Conservation (phyloP, 2,329 filamentous ascomycete species). For the Bertia moriformis region DNA sequence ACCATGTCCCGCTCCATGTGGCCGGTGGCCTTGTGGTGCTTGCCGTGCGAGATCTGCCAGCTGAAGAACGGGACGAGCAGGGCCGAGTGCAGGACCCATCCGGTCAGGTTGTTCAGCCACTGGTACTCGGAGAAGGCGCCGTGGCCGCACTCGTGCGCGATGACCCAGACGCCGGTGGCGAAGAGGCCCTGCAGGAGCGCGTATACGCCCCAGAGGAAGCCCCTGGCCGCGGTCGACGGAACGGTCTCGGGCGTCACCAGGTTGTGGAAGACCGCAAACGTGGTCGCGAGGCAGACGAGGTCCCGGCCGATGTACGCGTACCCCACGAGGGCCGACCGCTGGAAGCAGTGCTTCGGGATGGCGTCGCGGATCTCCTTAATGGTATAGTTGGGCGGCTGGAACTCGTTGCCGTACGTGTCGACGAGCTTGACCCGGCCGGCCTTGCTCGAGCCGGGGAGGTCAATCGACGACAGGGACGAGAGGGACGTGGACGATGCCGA, state of each 20-base stretch:
- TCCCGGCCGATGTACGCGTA: slow-evolving; percentile 78
- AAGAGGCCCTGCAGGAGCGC: slow-evolving; percentile 83
- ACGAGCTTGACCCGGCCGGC: slow-evolving; percentile 49
- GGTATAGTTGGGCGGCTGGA: slow-evolving; percentile 84
- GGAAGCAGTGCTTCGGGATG: slow-evolving; percentile 93
- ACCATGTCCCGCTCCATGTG: slow-evolving; percentile 98
- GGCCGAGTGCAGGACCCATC: slow-evolving; percentile 10
- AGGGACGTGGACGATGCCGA: slow-evolving; percentile 79
- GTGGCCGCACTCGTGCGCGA: slow-evolving; percentile 8
- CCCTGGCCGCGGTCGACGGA: slow-evolving; percentile 53
- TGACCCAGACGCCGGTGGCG: slow-evolving; percentile 22
- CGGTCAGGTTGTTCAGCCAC: slow-evolving; percentile 5
- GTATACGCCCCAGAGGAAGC: slow-evolving; percentile 47
- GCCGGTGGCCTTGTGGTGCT: slow-evolving; percentile 98
- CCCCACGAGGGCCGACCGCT: slow-evolving; percentile 65
- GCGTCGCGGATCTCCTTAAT: slow-evolving; percentile 93
- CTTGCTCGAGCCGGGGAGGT: slow-evolving; percentile 26
- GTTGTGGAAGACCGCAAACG: slow-evolving; percentile 79
- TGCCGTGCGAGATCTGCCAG: slow-evolving; percentile 98
- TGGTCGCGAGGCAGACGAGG: slow-evolving; percentile 53
- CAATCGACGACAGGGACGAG: slow-evolving; percentile 72
- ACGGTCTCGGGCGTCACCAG: slow-evolving; percentile 76
- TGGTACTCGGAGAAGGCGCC: slow-evolving; percentile 4
- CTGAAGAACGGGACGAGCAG: slow-evolving; percentile 68
- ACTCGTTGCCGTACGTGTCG: slow-evolving; percentile 90